Evolutionary conservation across 768 basidiomycete genomes (phyloP).

Genomic region (Podaxis sp.): DNA sequence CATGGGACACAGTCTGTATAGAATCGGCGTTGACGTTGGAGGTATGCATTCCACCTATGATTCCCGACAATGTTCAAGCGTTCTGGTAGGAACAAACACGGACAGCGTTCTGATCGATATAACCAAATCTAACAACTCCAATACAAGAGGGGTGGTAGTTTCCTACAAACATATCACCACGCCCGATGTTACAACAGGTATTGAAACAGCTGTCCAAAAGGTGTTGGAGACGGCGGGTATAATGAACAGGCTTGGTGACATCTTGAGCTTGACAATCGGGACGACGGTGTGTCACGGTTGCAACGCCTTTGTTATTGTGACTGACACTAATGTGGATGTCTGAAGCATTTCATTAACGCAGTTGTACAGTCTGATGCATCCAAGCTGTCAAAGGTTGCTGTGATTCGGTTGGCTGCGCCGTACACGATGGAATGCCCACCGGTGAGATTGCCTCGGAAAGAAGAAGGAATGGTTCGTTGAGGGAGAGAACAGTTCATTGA

Average conservation of each 20-base stretch:
- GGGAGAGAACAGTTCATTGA: slow-evolving; percentile 35
- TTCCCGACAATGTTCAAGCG: neutral
- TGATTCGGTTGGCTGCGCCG: slow-evolving; percentile 61
- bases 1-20: slow-evolving; percentile 17
- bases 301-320: neutral
- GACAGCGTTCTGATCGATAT: slow-evolving; percentile 34
- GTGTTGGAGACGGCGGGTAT: slow-evolving; percentile 41
- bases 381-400: slow-evolving; percentile 59
- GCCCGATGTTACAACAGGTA: slow-evolving; percentile 55
- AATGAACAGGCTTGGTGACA: slow-evolving; percentile 29
- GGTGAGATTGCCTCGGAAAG: slow-evolving; percentile 39
- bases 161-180: slow-evolving; percentile 56
- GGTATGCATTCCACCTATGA: slow-evolving; percentile 17
- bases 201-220: slow-evolving; percentile 47
- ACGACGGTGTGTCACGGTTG: slow-evolving; percentile 44
- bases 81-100: slow-evolving; percentile 32
- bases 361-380: slow-evolving; percentile 56
- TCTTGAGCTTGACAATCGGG: slow-evolving; percentile 58
- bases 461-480: slow-evolving; percentile 25
- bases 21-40: slow-evolving; percentile 36
- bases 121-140: slow-evolving; percentile 24
- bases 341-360: slow-evolving; percentile 56
- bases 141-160: slow-evolving; percentile 35
- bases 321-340: neutral
- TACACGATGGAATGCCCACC: slow-evolving; percentile 61